Conservation (phyloP, 495 filamentous ascomycete species). For the Hypoxylon trugodes region DNA sequence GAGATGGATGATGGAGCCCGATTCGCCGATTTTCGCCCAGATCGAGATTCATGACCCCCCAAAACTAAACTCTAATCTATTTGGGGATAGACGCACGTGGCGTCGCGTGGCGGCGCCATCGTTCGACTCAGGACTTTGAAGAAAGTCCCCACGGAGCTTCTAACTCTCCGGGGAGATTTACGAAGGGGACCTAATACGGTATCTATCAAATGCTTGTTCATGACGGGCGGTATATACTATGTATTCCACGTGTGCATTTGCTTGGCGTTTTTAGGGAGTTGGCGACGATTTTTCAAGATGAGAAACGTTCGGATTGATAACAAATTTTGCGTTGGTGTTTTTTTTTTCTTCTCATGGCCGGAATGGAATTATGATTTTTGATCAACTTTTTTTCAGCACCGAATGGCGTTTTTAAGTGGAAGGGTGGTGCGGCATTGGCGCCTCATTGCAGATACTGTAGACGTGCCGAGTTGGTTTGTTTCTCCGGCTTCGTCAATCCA, state of each 20-base stretch:
- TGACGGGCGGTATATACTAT: conserved; percentile 11
- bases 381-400: conserved; percentile 1
- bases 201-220: no score
- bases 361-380: conserved; percentile 6
- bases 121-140: no score
- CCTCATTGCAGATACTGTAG: no score
- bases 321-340: not conserved
- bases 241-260: conserved; percentile 23
- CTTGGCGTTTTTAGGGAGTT: conserved; percentile 18
- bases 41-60: no score
- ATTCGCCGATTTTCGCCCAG: no score
- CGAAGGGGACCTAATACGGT: no score
- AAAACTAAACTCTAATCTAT: no score
- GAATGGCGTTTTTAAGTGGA: conserved; percentile 19
- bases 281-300: conserved; percentile 12
- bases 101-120: no score
- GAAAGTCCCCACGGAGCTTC: no score
- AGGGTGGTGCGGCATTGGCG: conserved; percentile 2
- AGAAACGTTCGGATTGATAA: conserved; percentile 9
- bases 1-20: not conserved
- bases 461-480: not conserved
- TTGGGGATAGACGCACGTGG: no score
- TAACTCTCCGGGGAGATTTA: no score
- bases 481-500: not conserved
- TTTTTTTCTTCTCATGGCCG: conserved; percentile 10